Percentiles rank a stretch among this genome's conserved stretches.
Evolutionary conservation across 352 stramenopile species (phyloP).

Genomic region (Globisporangium recalcitrans): DNA sequence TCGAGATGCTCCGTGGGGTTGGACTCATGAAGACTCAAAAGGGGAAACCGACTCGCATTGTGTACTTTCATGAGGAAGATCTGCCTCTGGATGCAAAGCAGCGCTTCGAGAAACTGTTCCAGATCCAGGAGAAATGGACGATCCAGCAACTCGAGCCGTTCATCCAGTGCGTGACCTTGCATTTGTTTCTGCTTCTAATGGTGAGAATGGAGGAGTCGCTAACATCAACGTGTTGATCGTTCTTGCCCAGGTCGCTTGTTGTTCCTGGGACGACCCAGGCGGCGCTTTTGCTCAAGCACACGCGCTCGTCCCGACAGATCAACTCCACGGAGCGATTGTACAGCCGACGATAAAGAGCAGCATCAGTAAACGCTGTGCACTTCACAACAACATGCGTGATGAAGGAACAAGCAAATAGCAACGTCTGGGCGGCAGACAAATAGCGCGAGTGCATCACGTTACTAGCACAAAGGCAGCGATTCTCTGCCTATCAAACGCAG

Average conservation of each 20-base stretch:
- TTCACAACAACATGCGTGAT: neutral
- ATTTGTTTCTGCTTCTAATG: neutral
- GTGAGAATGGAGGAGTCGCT: slow-evolving; percentile 2
- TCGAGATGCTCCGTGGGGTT: slow-evolving; percentile 65
- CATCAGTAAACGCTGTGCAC: neutral
- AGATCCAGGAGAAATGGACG: slow-evolving; percentile 80
- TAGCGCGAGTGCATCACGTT: neutral
- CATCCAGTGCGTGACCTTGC: slow-evolving; percentile 56
- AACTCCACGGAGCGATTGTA: slow-evolving; percentile 73
- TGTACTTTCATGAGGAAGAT: slow-evolving; percentile 64
- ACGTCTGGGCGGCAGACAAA: neutral
- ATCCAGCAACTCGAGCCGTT: slow-evolving; percentile 75
- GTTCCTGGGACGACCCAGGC: slow-evolving; percentile 61
- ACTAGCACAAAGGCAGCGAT: neutral
- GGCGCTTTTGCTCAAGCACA: slow-evolving; percentile 72
- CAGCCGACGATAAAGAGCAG: slow-evolving; percentile 28
- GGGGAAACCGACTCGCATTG: slow-evolving; percentile 36
- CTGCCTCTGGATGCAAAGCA: slow-evolving; percentile 69
- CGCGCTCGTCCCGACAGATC: slow-evolving; percentile 70
- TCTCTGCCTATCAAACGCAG: neutral
- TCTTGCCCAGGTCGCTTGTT: slow-evolving; percentile 46
- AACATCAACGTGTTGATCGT: slow-evolving; percentile 6
- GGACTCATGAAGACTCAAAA: slow-evolving; percentile 45
- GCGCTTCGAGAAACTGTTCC: slow-evolving; percentile 75
- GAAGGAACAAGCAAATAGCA: neutral